Base-by-base conservation (phyloP, 2,329 filamentous ascomycete genomes). In the Fusarium sp. region DNA sequence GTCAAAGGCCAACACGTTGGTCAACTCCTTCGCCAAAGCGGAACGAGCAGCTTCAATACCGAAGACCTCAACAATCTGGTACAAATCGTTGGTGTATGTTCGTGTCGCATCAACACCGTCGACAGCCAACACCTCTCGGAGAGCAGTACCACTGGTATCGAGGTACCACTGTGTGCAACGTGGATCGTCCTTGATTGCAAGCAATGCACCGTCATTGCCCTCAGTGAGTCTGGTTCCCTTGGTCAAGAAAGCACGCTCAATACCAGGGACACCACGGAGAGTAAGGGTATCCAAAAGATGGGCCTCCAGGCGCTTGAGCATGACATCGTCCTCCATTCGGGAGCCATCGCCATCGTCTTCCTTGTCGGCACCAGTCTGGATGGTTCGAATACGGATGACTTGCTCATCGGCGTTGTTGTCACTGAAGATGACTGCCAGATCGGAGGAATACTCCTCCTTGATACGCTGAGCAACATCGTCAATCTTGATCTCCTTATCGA, bases 351-450 rank as follows among this genome's bases (percentile, higher is more conserved):
- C 79, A 37, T 91, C 90, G 11, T 95, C 92, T 37, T 91, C 91
- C 76, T 93, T 91, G 45, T 90, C 88, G 17, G 35, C 17, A 48
- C 91, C 90, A 48, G 61, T 56, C 17, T 61, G 82, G 65, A 96
- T 88, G 73, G 94, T 91, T 68, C 96, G 92, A 69, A 97, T 91
- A 78, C 96, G 96, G 72, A 99, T 93, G 45, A 98, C 91, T 78
- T 96, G 94, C 77, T 96, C 90, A 69, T 97, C 94, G 11, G 95
- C 94, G 78, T 99, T 99, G 84, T 97, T 96, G 79, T 99, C 96
- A 80, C 94, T 97, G 84, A 97, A 97, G 63, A 99, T 94, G 70
- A 99, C 90, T 15, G 93, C 93, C 72, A 98, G 83, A 78, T 97
- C 94, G 65, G 86, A 89, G 20, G 89, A 86, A 76, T 97, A 99